Conservation (phyloP, 768 basidiomycete species). For the Coprinellus micaceus region DNA sequence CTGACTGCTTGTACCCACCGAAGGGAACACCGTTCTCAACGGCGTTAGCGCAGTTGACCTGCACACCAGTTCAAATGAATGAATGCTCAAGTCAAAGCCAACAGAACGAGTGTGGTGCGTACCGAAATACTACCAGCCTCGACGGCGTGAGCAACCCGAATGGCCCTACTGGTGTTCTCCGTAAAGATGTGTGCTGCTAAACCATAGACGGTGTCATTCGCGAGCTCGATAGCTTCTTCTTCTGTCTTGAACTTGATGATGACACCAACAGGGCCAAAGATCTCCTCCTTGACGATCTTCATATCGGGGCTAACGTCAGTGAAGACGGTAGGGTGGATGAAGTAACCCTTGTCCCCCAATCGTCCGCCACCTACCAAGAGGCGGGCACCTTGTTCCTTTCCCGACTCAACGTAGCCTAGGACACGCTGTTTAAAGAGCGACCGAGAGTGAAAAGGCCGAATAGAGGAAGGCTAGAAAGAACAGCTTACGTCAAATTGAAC, state of each 20-base stretch:
- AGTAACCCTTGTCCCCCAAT: constrained; percentile 46
- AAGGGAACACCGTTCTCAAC: constrained; percentile 55
- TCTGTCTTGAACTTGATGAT: constrained; percentile 73
- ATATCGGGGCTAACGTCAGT: constrained; percentile 62
- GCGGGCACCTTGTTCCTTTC: constrained; percentile 68
- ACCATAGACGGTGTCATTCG: constrained; percentile 78
- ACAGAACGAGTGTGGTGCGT: no score
- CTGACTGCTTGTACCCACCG: constrained; percentile 73
- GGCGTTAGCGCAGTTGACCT: constrained; percentile 41
- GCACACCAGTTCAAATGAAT: no score
- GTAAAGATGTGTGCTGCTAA: constrained; percentile 78
- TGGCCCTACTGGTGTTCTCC: constrained; percentile 59
- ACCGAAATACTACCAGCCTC: constrained; percentile 67
- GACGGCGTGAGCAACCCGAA: constrained; percentile 59
- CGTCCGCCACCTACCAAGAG: constrained; percentile 66
- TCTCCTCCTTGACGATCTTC: constrained; percentile 74
- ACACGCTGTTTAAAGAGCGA: constrained; percentile 47
- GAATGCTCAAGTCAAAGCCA: no score
- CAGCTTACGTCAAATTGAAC: constrained; percentile 62
- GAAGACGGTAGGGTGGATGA: constrained; percentile 74
- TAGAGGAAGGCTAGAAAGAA: constrained; percentile 5
- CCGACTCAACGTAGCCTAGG: constrained; percentile 74
- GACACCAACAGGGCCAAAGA: constrained; percentile 78
- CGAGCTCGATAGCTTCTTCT: constrained; percentile 53
- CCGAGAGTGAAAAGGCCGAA: neutral